Evolutionary conservation across 2,329 filamentous ascomycete species (phyloP), one percentile per base, ranked within the genome.

Genomic region (Colletotrichum truncatum): DNA sequence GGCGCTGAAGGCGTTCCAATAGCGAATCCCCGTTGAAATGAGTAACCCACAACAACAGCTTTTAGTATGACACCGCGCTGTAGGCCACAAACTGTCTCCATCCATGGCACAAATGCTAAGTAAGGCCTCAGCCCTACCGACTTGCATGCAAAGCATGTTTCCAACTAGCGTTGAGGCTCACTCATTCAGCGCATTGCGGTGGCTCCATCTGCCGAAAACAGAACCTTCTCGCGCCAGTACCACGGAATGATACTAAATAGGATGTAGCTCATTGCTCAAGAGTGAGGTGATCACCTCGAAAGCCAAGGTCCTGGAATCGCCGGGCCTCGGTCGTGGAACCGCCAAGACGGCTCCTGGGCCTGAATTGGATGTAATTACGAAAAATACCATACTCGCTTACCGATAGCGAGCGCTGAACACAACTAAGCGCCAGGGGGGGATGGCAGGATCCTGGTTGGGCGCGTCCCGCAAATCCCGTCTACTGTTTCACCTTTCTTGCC

Each of bases 401-500:
- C 34, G n/a, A 16, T 52, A 18, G 12, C 43, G 12, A 12, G 36
- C 3, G 36, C 21, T 38, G 26, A 51, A 43, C 23, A 25, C 14
- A n/a, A 7, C 12, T 10, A 23, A 25, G 23, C 16, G 18, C 18
- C 25, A 49, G 52, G 59, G 34, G 60, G 54, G 12, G n/a, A 9
- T 34, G 41, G 53, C 60, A 30, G 61, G 61, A 46, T 59, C 9
- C 38, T 59, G 54, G 61, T 11, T 32, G 30, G 10, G 28, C 36
- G 14, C 36, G 61, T 59, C 54, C 61, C 54, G 38, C 61, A 64
- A 38, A 26, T 32, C n/a, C 26, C 14, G 36, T 45, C 36, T 28
- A n/a, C 25, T 52, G 46, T 59, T 59, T 64, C 54, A 53, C 28
- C 45, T 52, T 59, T 12, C n/a, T 54, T 64, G 45, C 45, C 54